A percentile compares a stretch with the other conserved stretches of the same genome.
phyloP scores from a whole-genome alignment of 2,329 filamentous ascomycete genomes.

The Orbilia brochopaga region DNA sequence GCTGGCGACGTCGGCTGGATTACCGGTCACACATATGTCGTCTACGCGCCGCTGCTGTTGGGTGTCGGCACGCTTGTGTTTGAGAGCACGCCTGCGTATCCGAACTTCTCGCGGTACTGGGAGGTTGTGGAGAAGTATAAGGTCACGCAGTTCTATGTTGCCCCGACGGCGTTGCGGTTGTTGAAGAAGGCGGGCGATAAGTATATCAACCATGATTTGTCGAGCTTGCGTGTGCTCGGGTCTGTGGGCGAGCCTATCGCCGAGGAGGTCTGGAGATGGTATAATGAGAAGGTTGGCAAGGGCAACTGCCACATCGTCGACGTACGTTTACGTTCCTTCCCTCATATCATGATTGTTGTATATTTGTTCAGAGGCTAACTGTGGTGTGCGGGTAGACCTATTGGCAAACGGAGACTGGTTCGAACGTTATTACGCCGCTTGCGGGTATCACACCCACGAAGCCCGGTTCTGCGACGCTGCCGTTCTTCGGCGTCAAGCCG shows the following conservation, averaged over 20 bases:
- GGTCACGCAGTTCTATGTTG: slow-evolving; percentile 97
- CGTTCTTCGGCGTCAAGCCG: slow-evolving; percentile 98
- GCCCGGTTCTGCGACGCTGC: slow-evolving; percentile 91
- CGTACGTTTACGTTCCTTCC: slow-evolving; percentile 66
- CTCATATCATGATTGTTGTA: slow-evolving; percentile 41
- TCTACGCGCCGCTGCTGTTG: slow-evolving; percentile 90
- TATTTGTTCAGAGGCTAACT: slow-evolving; percentile 42
- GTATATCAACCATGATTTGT: slow-evolving; percentile 88
- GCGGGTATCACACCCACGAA: slow-evolving; percentile 95
- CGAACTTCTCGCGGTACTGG: slow-evolving; percentile 98
- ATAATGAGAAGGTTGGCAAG: slow-evolving; percentile 92
- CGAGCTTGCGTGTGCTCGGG: slow-evolving; percentile 84
- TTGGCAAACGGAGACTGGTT: slow-evolving; percentile 99
- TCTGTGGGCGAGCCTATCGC: slow-evolving; percentile 98
- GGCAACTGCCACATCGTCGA: slow-evolving; percentile 92
- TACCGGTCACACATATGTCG: slow-evolving; percentile 96
- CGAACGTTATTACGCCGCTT: slow-evolving; percentile 90
- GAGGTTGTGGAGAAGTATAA: slow-evolving; percentile 94
- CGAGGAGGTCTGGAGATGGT: slow-evolving; percentile 99
- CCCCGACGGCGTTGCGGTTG: slow-evolving; percentile 87
- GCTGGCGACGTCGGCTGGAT: slow-evolving; percentile 99
- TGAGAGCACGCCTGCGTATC: slow-evolving; percentile 95
- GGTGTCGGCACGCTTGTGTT: slow-evolving; percentile 96
- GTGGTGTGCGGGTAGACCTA: slow-evolving; percentile 73
- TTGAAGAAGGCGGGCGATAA: slow-evolving; percentile 95